Evolutionary conservation across 352 stramenopile genomes (phyloP), one percentile per base, ranked within the genome.

Genomic region (Peronosclerospora sorghi): DNA sequence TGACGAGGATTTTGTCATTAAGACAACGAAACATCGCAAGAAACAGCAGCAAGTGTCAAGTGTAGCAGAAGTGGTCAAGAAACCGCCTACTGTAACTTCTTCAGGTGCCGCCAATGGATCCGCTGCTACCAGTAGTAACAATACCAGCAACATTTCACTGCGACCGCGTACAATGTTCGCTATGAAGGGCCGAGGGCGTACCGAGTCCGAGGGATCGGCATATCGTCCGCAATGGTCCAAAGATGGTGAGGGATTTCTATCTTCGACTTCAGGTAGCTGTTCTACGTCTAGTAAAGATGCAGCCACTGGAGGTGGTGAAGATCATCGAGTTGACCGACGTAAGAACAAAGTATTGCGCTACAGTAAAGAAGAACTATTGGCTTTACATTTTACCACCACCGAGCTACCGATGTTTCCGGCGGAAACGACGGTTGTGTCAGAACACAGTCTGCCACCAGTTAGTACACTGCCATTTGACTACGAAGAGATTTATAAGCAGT

Each of bases 401-500:
- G 53, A 63, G n/a, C 38, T 66, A 19, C 75, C 75, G 2, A 42
- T 52, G 24, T 83, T 87, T 27, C 56, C 78, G 2, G 57, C 65
- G 5, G 80, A 87, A 21, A 84, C 75, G 18, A 45, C 64, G 19
- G 74, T 93, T 9, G 73, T 65, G 13, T 85, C 73, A 5, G 68
- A 80, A 32, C 65, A 83, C 29, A 61, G 59, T 30, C 36, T 93
- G 9, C 77, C 78, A 6, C 80, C 80, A 1, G 77, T 93, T 13
- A 59, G 57, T 37, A 84, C 62, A 18, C 43, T 90, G 24, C 80
- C 80, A 2, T 93, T 93, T 46, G 78, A 93, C 59, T 86, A 87
- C 43, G 73, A 88, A 45, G 80, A 90, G 52, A 79, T 93, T 35
- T 89, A 89, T 56, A 87, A 93, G 46, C 77, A 90, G 53, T 90